Percentiles rank a stretch among this genome's conserved stretches.
Conservation (phyloP, 2,329 filamentous ascomycete genomes). For the Pleomassaria siparia region DNA sequence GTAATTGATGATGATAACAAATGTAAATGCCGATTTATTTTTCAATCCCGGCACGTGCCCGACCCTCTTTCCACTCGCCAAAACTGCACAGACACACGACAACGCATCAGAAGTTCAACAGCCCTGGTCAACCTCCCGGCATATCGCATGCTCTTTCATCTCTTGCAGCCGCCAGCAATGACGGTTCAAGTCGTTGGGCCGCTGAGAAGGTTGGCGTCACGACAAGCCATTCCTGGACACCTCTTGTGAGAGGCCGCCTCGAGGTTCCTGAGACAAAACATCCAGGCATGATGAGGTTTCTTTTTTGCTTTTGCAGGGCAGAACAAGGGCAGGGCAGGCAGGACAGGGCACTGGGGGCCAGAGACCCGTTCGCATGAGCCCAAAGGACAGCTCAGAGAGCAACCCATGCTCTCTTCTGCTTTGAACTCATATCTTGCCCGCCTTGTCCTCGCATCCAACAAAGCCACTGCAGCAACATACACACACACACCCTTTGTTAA, state of each 20-base stretch:
- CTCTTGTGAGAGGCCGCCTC: constrained; percentile 21
- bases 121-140: constrained; percentile 9
- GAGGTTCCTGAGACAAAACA: constrained; percentile 22
- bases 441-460: constrained; percentile 5
- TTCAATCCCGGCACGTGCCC: background rate
- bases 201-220: background rate
- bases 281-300: constrained; percentile 6
- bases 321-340: no score
- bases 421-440: constrained; percentile 1
- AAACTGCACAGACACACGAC: constrained; percentile 20
- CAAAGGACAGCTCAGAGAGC: constrained; percentile 10
- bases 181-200: background rate
- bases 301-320: constrained; percentile 19
- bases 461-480: constrained; percentile 1
- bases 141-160: constrained; percentile 23
- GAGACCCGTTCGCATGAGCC: constrained; percentile 15
- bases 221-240: constrained; percentile 10
- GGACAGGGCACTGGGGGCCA: constrained; percentile 10
- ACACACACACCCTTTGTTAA: background rate
- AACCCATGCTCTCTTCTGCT: background rate
- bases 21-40: no score
- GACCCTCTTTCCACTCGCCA: constrained; percentile 22
- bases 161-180: constrained; percentile 18
- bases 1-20: no score
- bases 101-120: constrained; percentile 22